These are phyloP conservation scores for Fusarium sp. DNA, from an alignment of 2,329 filamentous ascomycete genomes.

Conservation along the genomic window DNA sequence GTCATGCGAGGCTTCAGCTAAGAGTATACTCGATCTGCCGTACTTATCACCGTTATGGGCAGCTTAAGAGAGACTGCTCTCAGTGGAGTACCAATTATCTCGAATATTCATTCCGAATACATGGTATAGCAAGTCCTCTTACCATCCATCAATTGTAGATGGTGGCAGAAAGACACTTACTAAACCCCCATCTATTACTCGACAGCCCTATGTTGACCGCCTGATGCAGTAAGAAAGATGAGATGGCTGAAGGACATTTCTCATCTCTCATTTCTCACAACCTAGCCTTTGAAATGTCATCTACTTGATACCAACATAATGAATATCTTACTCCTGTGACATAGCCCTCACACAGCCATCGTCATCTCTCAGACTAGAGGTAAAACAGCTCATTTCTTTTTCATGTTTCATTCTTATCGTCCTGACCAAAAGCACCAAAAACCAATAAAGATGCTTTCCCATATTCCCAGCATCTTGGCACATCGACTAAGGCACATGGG, in stretches of 20 bases:
- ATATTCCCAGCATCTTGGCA: constrained; percentile 20
- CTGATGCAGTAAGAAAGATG: neutral
- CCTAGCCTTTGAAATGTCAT: neutral
- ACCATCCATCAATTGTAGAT: neutral
- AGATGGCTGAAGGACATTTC: neutral
- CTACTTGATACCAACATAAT: neutral
- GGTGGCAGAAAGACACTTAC: neutral
- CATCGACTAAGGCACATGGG: constrained; percentile 10
- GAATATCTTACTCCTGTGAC: neutral
- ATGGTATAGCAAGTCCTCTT: neutral
- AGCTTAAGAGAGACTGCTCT: no score
- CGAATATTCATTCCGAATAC: neutral
- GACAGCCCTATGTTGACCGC: neutral
- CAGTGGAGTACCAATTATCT: neutral
- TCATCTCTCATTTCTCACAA: neutral
- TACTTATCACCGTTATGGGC: no score
- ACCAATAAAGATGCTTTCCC: constrained; percentile 5
- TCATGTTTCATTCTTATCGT: neutral
- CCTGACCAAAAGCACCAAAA: constrained; percentile 1
- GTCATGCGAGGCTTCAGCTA: neutral
- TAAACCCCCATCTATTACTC: neutral
- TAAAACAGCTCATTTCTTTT: constrained; percentile 1
- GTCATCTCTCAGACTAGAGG: neutral
- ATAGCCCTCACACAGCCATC: neutral
- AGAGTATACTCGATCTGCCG: neutral